phyloP scores from a whole-genome alignment of 2,329 filamentous ascomycete species.

The Triangularia verruculosa region DNA sequence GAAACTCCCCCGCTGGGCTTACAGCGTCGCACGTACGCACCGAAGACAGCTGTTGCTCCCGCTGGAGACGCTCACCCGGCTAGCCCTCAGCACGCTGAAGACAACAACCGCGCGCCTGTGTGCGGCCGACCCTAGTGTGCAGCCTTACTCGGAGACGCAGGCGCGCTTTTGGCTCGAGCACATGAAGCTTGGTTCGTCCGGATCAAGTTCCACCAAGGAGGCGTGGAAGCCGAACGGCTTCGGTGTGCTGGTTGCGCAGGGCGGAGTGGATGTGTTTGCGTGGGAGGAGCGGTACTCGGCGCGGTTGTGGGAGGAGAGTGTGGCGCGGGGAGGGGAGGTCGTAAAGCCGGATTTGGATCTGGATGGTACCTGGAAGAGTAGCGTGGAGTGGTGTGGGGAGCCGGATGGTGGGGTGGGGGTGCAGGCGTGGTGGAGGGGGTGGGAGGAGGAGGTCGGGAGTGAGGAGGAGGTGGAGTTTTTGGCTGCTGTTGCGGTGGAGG shows the following conservation, averaged over 20 bases:
- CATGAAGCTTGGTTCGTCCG: slow-evolving; percentile 2
- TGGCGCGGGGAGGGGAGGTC: background rate
- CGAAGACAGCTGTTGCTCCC: slow-evolving; percentile 5
- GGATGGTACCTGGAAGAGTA: background rate
- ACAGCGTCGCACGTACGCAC: background rate
- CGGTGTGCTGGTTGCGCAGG: slow-evolving; percentile 7
- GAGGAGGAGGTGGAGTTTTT: slow-evolving; percentile 11
- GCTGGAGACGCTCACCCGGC: background rate
- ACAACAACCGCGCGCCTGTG: background rate
- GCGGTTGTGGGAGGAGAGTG: slow-evolving; percentile 6
- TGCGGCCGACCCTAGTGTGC: background rate
- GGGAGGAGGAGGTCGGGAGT: slow-evolving; percentile 4
- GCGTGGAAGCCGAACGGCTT: slow-evolving; percentile 4
- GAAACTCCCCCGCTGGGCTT: slow-evolving; percentile 7
- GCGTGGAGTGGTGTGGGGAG: slow-evolving; percentile 3
- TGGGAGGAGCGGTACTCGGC: slow-evolving; percentile 8
- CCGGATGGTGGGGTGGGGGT: slow-evolving; percentile 5
- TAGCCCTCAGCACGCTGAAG: background rate
- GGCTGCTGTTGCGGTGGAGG: slow-evolving; percentile 8
- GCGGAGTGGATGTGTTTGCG: slow-evolving; percentile 5
- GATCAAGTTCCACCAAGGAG: slow-evolving; percentile 1
- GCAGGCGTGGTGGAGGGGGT: slow-evolving; percentile 8
- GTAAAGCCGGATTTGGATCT: slow-evolving; percentile 7
- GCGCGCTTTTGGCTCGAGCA: slow-evolving; percentile 11
- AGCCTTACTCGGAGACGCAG: slow-evolving; percentile 8